Base-by-base conservation (phyloP, 768 basidiomycete genomes). In the Suillus spraguei region DNA sequence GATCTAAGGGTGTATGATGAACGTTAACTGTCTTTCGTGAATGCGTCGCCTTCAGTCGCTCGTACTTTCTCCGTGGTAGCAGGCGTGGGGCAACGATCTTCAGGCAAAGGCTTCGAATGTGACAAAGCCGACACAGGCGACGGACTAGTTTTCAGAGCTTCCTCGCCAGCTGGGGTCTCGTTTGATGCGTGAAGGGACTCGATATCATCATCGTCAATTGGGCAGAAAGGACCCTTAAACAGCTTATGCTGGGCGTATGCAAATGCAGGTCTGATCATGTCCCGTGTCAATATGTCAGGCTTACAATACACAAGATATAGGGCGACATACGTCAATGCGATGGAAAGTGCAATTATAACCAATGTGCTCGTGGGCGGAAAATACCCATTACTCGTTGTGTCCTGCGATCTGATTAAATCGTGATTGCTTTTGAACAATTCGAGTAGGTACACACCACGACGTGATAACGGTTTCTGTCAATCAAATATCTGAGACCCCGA, bases 391-490 rank as follows among this genome's bases (percentile, higher is more conserved):
- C 70, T 69, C 36, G 82, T 65, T 39, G 85, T 80, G 65, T 85
- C 83, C 86, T 87, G 66, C 55, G 62, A 55, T 55, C 64, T 28
- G 50, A 36, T 32, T 54, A 60, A 44, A 33, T 28, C 47, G 20
- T 55, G 32, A 59, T 64, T 24, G 63, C 55, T 55, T 33, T n/a
- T 59, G 58, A 61, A 24, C 47, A 5, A 47, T 5, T 14, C 32
- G 44, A 22, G 60, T 14, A 50, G 22, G 59, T 24, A 75, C 84
- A 63, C 64, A 89, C 87, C 63, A 80, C 76, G 59, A 78, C 71
- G 74, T 90, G 89, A 33, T 82, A 80, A 11, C 77, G 68, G 66
- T 90, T 90, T 50, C 84, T 78, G 69, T 90, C 89, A 64, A 89
- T 81, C 16, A 90, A 78, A 67, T 80, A 84, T 24, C 89, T 81